Evolutionary conservation across 192 early-diverging fungal species (phyloP).

Genomic region (Paraglomus brasilianum): DNA sequence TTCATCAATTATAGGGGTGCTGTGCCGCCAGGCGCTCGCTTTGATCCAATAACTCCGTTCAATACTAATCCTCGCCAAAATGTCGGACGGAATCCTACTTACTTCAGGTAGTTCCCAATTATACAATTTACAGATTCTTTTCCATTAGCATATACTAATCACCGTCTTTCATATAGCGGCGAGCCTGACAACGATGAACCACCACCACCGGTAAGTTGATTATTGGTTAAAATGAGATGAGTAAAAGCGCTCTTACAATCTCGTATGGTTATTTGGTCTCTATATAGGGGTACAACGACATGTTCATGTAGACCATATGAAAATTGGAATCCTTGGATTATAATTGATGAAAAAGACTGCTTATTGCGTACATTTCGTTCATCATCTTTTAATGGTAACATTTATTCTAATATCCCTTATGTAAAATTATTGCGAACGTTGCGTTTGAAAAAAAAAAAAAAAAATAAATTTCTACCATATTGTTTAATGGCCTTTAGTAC

Average conservation of each 20-base stretch:
- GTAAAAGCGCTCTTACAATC: not conserved
- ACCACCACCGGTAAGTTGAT: slow-evolving; percentile 53
- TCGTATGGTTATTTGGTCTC: not conserved
- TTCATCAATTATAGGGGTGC: slow-evolving; percentile 46
- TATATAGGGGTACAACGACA: slow-evolving; percentile 27
- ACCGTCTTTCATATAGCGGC: slow-evolving; percentile 43
- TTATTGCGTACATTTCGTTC: no score
- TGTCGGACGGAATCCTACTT: slow-evolving; percentile 40
- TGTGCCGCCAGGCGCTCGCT: slow-evolving; percentile 84
- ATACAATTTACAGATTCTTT: slow-evolving; percentile 17
- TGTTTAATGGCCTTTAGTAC: no score
- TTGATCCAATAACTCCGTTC: slow-evolving; percentile 89
- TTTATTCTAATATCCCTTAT: no score
- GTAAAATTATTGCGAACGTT: no score
- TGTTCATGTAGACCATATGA: slow-evolving; percentile 21
- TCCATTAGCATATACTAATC: slow-evolving; percentile 1
- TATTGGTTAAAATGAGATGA: not conserved
- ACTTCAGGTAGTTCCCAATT: slow-evolving; percentile 31
- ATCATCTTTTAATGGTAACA: no score
- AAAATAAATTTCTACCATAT: no score
- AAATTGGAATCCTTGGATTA: no score
- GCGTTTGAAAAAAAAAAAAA: no score
- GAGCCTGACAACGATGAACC: slow-evolving; percentile 77
- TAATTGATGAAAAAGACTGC: no score
- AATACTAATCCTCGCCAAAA: slow-evolving; percentile 46